Evolutionary conservation across 768 basidiomycete genomes (phyloP).

Genomic region (Rhodotorula babjevae): DNA sequence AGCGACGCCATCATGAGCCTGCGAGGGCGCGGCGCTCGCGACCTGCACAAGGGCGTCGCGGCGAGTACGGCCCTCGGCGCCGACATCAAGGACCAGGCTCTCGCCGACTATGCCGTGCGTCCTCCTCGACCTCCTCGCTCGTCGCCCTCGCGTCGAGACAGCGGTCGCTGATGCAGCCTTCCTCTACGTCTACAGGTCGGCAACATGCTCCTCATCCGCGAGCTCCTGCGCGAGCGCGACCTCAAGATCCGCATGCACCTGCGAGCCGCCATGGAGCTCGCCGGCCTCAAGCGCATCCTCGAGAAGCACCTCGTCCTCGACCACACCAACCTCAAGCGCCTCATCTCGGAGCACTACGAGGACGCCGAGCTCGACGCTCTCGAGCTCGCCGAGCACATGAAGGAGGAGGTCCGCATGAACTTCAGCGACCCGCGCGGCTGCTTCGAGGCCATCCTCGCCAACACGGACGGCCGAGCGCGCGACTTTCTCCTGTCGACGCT

Average conservation of each 20-base stretch:
- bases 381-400: constrained; percentile 50
- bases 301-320: constrained; percentile 63
- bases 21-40: constrained; percentile 27
- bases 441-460: constrained; percentile 72
- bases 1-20: constrained; percentile 78
- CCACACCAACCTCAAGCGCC: constrained; percentile 67
- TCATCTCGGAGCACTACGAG: constrained; percentile 70
- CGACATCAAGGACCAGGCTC: constrained; percentile 31
- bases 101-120: constrained; percentile 72
- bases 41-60: constrained; percentile 21
- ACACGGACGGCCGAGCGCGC: constrained; percentile 69
- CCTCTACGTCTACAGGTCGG: constrained; percentile 9
- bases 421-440: constrained; percentile 79
- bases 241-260: constrained; percentile 79
- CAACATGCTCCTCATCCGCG: constrained; percentile 69
- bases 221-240: constrained; percentile 67
- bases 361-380: constrained; percentile 68
- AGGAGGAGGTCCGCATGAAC: constrained; percentile 65
- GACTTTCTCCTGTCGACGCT: constrained; percentile 88
- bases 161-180: background rate
- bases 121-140: background rate
- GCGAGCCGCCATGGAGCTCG: constrained; percentile 81
- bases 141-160: background rate
- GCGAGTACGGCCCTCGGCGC: constrained; percentile 19
- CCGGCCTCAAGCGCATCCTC: constrained; percentile 71